phyloP scores from a whole-genome alignment of 129 eudicot genomes.

The carrot (Daucus carota) region DNA sequence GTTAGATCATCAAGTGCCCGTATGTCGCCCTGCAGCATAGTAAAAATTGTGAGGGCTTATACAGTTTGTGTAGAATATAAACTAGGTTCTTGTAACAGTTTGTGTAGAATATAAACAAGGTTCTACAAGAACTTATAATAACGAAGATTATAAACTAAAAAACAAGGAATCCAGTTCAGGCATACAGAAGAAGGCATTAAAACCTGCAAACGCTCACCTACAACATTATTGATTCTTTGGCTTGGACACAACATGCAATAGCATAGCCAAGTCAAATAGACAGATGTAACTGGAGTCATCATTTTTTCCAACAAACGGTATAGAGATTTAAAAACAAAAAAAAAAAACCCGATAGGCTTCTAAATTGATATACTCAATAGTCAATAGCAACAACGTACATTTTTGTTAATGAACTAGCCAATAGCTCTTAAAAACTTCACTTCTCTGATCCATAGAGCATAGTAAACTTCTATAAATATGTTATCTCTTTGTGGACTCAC shows the following conservation, averaged over 20 bases:
- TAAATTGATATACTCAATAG: not conserved
- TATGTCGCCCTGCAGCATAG: constrained; percentile 63
- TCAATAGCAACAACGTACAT: not conserved
- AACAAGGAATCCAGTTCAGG: not conserved
- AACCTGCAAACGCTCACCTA: not conserved
- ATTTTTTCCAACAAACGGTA: not conserved
- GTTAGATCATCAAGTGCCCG: constrained; percentile 80
- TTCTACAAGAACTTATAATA: not conserved
- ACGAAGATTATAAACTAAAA: not conserved
- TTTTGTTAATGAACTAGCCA: not conserved
- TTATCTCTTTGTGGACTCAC: not conserved
- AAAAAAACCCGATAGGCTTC: not conserved
- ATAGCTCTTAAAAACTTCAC: not conserved
- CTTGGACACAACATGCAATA: not conserved
- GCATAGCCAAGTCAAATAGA: not conserved
- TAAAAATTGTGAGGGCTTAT: not conserved
- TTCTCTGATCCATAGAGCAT: not conserved
- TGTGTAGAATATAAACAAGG: not conserved
- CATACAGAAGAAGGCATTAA: not conserved
- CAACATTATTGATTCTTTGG: not conserved
- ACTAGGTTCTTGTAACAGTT: not conserved
- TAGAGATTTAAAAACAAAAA: too few species aligned
- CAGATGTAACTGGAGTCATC: not conserved
- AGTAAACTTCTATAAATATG: not conserved
- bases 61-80: not conserved